These are phyloP conservation scores for Trichophyton mentagrophytes DNA, from an alignment of 2,329 filamentous ascomycete species.

Conservation along the genomic window DNA sequence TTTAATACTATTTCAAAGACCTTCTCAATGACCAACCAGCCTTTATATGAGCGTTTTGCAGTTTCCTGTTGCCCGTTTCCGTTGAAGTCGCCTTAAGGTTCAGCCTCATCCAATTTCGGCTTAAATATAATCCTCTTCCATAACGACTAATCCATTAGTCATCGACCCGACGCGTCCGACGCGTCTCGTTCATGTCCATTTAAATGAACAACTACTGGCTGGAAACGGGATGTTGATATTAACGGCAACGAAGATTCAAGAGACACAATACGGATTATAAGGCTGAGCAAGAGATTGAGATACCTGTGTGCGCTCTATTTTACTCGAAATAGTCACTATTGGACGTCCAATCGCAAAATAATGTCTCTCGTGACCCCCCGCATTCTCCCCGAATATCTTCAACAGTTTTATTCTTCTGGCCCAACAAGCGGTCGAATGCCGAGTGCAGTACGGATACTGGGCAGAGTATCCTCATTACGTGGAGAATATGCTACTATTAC, in stretches of 20 bases:
- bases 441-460: conserved; percentile 69
- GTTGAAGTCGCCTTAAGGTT: background rate
- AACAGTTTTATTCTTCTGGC: conserved; percentile 52
- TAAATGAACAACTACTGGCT: too few species aligned
- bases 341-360: conserved; percentile 37
- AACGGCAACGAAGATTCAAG: background rate
- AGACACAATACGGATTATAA: too few species aligned
- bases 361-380: conserved; percentile 72
- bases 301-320: background rate
- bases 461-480: conserved; percentile 68
- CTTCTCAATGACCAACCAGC: background rate
- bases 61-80: background rate
- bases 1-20: background rate
- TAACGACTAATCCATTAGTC: background rate
- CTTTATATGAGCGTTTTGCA: background rate
- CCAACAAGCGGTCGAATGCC: conserved; percentile 26
- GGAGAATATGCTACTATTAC: conserved; percentile 73
- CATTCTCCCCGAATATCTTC: conserved; percentile 66
- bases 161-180: background rate
- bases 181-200: background rate
- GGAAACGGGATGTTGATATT: background rate
- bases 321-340: background rate
- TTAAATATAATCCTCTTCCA: background rate
- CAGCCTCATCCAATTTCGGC: background rate
- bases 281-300: too few species aligned